Percentiles rank a stretch among this genome's conserved stretches.
Evolutionary conservation across 345 rosid genomes (phyloP).

Genomic region (Limnanthes douglasii): DNA sequence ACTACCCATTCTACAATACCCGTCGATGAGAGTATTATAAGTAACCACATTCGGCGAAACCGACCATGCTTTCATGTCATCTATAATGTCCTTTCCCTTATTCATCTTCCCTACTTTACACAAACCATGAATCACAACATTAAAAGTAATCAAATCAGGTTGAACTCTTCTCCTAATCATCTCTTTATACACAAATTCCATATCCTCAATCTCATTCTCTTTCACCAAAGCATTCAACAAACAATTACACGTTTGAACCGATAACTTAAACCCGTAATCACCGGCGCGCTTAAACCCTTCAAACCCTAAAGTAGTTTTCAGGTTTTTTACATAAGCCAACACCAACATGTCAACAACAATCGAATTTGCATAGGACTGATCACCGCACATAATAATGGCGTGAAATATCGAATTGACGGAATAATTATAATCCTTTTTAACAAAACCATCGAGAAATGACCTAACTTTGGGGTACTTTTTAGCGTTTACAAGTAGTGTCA

Average conservation of each 20-base stretch:
- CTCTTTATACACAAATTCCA: slow-evolving; percentile 52
- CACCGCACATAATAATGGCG: slow-evolving; percentile 34
- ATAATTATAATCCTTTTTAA: slow-evolving; percentile 14
- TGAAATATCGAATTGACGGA: slow-evolving; percentile 45
- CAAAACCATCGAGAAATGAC: slow-evolving; percentile 52
- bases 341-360: slow-evolving; percentile 55
- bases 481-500: slow-evolving; percentile 28
- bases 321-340: slow-evolving; percentile 33
- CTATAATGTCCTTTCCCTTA: slow-evolving; percentile 44
- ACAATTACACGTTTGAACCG: slow-evolving; percentile 58
- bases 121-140: slow-evolving; percentile 37
- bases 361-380: slow-evolving; percentile 33
- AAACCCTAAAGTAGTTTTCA: slow-evolving; percentile 28
- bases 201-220: slow-evolving; percentile 20
- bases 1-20: slow-evolving; percentile 54
- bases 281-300: slow-evolving; percentile 75
- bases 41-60: slow-evolving; percentile 34
- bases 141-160: slow-evolving; percentile 31
- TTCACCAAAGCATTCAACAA: slow-evolving; percentile 52
- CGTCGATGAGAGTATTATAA: slow-evolving; percentile 55
- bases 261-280: slow-evolving; percentile 52
- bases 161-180: slow-evolving; percentile 49
- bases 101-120: slow-evolving; percentile 68
- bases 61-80: slow-evolving; percentile 57
- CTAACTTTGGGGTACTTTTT: slow-evolving; percentile 42